phyloP scores from a whole-genome alignment of 2,329 filamentous ascomycete species.

The Phaeosphaeria sp. region DNA sequence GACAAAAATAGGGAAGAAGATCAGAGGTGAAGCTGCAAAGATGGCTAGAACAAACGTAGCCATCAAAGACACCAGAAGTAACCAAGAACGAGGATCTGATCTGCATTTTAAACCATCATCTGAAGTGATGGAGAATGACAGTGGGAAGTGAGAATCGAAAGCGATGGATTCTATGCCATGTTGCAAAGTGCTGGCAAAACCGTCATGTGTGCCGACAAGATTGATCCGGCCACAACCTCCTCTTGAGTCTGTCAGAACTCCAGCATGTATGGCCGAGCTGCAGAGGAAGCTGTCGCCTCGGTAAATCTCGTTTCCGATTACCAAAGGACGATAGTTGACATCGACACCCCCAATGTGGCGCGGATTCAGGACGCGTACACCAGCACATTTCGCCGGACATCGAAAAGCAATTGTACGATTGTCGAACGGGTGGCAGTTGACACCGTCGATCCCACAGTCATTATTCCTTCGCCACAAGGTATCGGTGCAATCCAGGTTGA shows the following conservation, averaged over 20 bases:
- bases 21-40: slow-evolving; percentile 74
- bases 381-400: slow-evolving; percentile 74
- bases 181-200: slow-evolving; percentile 66
- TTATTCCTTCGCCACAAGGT: slow-evolving; percentile 76
- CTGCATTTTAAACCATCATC: slow-evolving; percentile 69
- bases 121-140: slow-evolving; percentile 78
- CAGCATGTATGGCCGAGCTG: slow-evolving; percentile 82
- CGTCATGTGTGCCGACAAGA: slow-evolving; percentile 70
- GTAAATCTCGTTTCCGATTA: slow-evolving; percentile 70
- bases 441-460: slow-evolving; percentile 74
- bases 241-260: slow-evolving; percentile 69
- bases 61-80: slow-evolving; percentile 77
- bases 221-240: slow-evolving; percentile 84
- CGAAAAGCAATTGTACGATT: slow-evolving; percentile 73
- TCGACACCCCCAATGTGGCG: slow-evolving; percentile 74
- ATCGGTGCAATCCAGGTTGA: slow-evolving; percentile 70
- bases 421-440: slow-evolving; percentile 75
- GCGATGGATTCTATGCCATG: slow-evolving; percentile 77
- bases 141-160: slow-evolving; percentile 88
- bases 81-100: slow-evolving; percentile 75
- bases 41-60: slow-evolving; percentile 78
- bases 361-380: slow-evolving; percentile 70
- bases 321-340: slow-evolving; percentile 61
- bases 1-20: slow-evolving; percentile 84
- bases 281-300: slow-evolving; percentile 92